Conservation (phyloP, 352 stramenopile genomes). For the Globisporangium acanthophoron region DNA sequence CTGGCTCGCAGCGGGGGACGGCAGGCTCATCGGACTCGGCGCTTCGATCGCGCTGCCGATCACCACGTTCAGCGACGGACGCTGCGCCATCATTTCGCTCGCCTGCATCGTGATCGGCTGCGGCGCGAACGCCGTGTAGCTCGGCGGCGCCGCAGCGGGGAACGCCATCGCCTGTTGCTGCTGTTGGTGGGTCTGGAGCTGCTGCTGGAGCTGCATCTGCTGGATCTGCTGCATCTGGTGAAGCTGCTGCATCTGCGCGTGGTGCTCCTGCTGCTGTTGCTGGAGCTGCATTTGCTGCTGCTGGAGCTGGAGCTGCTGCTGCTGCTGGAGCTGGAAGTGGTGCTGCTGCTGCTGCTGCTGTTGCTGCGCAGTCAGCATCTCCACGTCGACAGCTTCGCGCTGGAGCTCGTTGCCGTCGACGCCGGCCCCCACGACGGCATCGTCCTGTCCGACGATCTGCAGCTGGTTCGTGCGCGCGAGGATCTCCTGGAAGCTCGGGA, state of each 20-base stretch:
- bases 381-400: conserved; percentile 20
- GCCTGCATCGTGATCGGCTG: conserved; percentile 10
- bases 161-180: conserved; percentile 3
- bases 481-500: conserved; percentile 64
- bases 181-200: conserved; percentile 2
- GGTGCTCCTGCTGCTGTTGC: neutral
- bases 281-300: conserved; percentile 1
- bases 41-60: conserved; percentile 5
- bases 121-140: conserved; percentile 24
- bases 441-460: conserved; percentile 35
- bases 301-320: too few relatives aligned
- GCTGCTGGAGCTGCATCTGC: conserved; percentile 7
- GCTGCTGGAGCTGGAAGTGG: neutral
- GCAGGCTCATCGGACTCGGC: conserved; percentile 22
- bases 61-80: conserved; percentile 9
- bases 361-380: conserved; percentile 13
- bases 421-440: neutral
- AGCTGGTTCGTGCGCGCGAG: conserved; percentile 59
- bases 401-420: neutral
- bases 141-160: conserved; percentile 8
- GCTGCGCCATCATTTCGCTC: conserved; percentile 4
- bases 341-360: conserved; percentile 1
- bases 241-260: conserved; percentile 1
- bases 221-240: too few relatives aligned
- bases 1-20: conserved; percentile 51